Evolutionary conservation across 257 asterid genomes (phyloP).

Genomic region (Penstemon eatonii): DNA sequence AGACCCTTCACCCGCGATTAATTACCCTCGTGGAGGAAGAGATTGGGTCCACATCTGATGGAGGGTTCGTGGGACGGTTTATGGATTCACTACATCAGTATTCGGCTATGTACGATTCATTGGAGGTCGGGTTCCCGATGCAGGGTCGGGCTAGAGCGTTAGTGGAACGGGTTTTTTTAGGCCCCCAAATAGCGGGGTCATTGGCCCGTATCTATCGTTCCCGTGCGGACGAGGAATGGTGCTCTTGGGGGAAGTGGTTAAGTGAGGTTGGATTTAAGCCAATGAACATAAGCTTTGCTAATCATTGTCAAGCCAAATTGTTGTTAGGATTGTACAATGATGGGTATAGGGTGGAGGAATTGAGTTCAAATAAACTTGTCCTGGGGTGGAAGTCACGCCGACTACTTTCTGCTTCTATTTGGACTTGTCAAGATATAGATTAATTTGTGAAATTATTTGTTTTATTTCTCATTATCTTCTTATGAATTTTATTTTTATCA

Average conservation of each 20-base stretch:
- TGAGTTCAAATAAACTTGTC: conserved; percentile 54
- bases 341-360: conserved; percentile 76
- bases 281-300: conserved; percentile 54
- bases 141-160: conserved; percentile 59
- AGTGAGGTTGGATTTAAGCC: conserved; percentile 44
- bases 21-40: conserved; percentile 77
- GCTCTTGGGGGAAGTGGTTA: conserved; percentile 67
- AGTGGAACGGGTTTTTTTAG: conserved; percentile 66
- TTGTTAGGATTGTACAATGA: conserved; percentile 69
- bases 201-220: conserved; percentile 49
- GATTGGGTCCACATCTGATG: conserved; percentile 30
- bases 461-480: background rate
- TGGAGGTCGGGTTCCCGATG: conserved; percentile 80
- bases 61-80: conserved; percentile 67
- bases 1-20: conserved; percentile 53
- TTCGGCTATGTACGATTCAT: conserved; percentile 64
- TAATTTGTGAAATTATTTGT: conserved; percentile 2
- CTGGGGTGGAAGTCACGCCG: conserved; percentile 81
- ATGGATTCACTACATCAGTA: conserved; percentile 71
- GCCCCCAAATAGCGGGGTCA: conserved; percentile 60
- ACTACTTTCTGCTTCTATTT: conserved; percentile 74
- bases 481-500: background rate
- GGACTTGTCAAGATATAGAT: conserved; percentile 51
- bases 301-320: conserved; percentile 78
- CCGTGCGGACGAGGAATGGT: conserved; percentile 33